Base-by-base conservation (phyloP, 2,329 filamentous ascomycete genomes). In the Aspergillus novofumigatus region DNA sequence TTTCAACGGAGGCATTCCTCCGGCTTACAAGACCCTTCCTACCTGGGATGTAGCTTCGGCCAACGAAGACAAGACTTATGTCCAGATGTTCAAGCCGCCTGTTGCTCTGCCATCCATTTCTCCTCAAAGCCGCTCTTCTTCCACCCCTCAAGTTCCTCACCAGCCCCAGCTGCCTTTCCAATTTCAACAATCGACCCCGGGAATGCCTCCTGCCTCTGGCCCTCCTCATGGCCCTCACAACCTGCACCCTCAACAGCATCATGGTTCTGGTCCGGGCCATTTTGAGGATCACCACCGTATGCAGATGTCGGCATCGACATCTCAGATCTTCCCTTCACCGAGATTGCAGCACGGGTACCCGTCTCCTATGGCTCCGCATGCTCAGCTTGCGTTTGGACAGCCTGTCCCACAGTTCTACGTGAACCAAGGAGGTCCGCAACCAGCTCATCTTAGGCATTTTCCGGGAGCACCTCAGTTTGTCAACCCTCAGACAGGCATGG, bases 131-230 rank as follows among this genome's bases (percentile, higher is more conserved):
- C 84, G 86, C 48, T 76, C 80, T 59, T 74, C 78, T 47, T 78
- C 77, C 20, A 84, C 88, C 59, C 86, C 88, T 4, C 88, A 89
- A 58, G 81, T 91, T 62, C 82, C 90, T 38, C 92, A 94, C 67
- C 90, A 92, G 64, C 90, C 94, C 64, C 92, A 94, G 69, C 78
- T 96, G 26, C 90, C 91, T 0, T 85, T 88, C 69, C 91, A 95
- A 69, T 84, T 96, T 61, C 92, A 91, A 67, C 88, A 91, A 61
- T 85, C 85, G 17, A 84, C 82, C 2, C 87, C 88, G 56, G 84
- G 81, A 62, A 84, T 90, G 71, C 83, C 83, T 26, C 85, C 87
- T 64, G 81, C 87, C 49, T 85, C 87, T 67, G 88, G 88, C 25
- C 85, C 91, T 44, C 87, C 92, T 58, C 90, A 92, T 68, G 86